Evolutionary conservation across 2,329 filamentous ascomycete genomes (phyloP), one percentile per base, ranked within the genome.

Genomic region (Biscogniauxia marginata): DNA sequence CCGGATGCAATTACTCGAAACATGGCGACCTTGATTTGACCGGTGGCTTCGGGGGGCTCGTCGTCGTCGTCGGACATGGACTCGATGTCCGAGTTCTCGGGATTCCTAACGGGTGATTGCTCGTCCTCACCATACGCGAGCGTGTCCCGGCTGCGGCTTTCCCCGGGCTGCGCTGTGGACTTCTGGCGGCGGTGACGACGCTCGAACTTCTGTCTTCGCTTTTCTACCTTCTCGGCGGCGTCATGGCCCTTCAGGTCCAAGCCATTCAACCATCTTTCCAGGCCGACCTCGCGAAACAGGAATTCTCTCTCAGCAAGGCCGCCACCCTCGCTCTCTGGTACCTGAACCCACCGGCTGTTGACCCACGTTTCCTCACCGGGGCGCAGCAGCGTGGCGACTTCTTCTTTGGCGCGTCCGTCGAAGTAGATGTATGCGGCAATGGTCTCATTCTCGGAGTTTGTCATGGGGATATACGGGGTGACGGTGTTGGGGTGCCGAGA

Each of bases 361-460:
- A 99, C 96, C 95, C 95, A 99, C 1, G 95, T 99, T 76, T 99
- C 95, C 71, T 98, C 95, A 21, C 95, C 93, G 11, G 93, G 89
- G 54, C 95, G 84, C 52, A 99, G 79, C 55, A 99, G 79, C 11
- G 95, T 99, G 52, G 95, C 95, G 3, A 99, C 96, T 76, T 99
- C 95, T 72, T 99, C 95, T 73, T 99, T 99, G 58, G 85, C 84
- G 60, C 95, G 83, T 18, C 95, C 95, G 74, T 99, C 95, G 70
- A 99, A 99, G 77, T 99, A 99, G 66, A 99, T 98, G 74, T 99
- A 99, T 39, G 93, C 95, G 25, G 95, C 95, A 66, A 99, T 93
- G 13, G 95, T 99, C 77, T 99, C 95, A 74, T 97, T 96, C 55
- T 91, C 88, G 25, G 91, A 96, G 59, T 90, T 88, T 19, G 95